Base-by-base conservation (phyloP, 495 filamentous ascomycete genomes). In the Aspergillus bertholletiae region DNA sequence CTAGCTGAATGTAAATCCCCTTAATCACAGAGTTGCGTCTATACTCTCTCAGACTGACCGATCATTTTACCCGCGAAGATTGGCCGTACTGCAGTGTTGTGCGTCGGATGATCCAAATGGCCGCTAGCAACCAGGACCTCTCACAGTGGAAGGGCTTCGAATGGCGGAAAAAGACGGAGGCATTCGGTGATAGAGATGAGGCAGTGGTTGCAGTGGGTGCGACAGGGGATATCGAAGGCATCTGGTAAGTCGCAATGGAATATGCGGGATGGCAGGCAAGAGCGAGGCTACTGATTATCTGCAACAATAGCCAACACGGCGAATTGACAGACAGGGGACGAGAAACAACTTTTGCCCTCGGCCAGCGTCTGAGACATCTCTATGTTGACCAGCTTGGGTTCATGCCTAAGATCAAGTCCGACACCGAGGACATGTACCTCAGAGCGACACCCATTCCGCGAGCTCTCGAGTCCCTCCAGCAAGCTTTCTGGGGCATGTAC, bases 21-120 rank as follows among this genome's bases (percentile, higher is more conserved):
- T 26, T 12, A 27, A 11, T 5, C 20, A 63, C 56, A 20, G 37
- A 18, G 1, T 18, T 53, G 35, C 21, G 15, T 45, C 22, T 39
- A 41, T 35, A 18, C 20, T 43, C 22, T 28, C n/a, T 17, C 37
- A 35, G 39, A 60, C 68, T 71, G 26, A 66, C 48, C 43, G 13
- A 30, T 18, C 8, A 20, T 47, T 28, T 13, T 12, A 56, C 27
- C 12, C 26, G 17, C 20, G 41, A 59, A 87, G 83, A 89, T 69
- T 98, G 94, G 94, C 89, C 94, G 8, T 98, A 97, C 72, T 98
- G 94, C 73, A 79, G 78, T 47, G 82, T 85, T 39, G 92, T 89
- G 17, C 78, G 79, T 30, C 84, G 82, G 55, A 79, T 97, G 66
- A 81, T 81, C 34, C 84, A 88, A 59, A 81, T 86, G 63, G 83